A percentile compares a stretch with the other conserved stretches of the same genome.
Conservation (phyloP, 2,329 filamentous ascomycete genomes). For the Huntiella bhutanensis region DNA sequence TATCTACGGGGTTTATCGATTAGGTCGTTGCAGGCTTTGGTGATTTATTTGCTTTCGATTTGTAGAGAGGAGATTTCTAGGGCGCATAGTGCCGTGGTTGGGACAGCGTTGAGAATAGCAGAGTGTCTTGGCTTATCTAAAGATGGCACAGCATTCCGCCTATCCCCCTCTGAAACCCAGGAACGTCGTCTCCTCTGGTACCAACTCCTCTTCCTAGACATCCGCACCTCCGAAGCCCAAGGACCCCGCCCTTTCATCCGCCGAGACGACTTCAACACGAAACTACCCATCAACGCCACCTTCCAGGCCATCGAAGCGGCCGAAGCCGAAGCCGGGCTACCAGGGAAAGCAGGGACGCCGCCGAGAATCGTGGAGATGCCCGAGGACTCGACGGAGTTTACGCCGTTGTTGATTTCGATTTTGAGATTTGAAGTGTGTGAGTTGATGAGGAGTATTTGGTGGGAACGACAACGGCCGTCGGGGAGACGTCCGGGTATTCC, state of each 20-base stretch:
- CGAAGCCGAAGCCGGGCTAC: neutral
- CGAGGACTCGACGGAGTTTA: conserved; percentile 19
- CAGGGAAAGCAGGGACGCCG: neutral
- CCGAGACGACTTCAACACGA: conserved; percentile 57
- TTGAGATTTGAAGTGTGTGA: conserved; percentile 58
- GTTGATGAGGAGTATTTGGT: conserved; percentile 51
- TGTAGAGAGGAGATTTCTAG: conserved; percentile 55
- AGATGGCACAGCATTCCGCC: conserved; percentile 47
- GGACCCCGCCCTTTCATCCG: conserved; percentile 53
- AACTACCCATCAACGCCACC: conserved; percentile 44
- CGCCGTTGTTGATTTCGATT: conserved; percentile 45
- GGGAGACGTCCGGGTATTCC: conserved; percentile 41
- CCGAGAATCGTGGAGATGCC: neutral
- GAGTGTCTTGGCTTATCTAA: conserved; percentile 63
- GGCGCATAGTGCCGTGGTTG: conserved; percentile 53
- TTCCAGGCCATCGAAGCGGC: conserved; percentile 15
- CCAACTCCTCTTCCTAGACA: conserved; percentile 58
- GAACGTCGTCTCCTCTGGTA: conserved; percentile 58
- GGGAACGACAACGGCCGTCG: conserved; percentile 48
- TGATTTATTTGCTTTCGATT: conserved; percentile 59
- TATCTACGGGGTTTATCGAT: conserved; percentile 48
- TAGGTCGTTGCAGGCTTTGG: conserved; percentile 58
- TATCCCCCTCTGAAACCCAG: conserved; percentile 50
- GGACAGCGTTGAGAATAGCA: conserved; percentile 52
- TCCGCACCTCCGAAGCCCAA: conserved; percentile 55